phyloP scores from a whole-genome alignment of 1,139 yeast genomes.

The Pichiaceae sp. region DNA sequence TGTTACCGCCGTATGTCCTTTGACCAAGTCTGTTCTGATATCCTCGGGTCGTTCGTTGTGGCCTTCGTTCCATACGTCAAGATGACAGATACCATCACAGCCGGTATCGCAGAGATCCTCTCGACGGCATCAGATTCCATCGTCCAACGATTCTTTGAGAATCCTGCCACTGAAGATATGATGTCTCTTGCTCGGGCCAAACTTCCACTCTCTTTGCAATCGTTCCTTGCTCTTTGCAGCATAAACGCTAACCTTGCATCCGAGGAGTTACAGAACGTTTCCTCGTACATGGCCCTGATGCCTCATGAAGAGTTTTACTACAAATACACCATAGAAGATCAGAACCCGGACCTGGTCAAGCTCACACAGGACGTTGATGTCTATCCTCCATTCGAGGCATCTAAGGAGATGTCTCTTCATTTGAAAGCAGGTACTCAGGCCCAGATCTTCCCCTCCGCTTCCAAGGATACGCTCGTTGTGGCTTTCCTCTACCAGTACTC shows the following conservation, averaged over 20 bases:
- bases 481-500: constrained; percentile 67
- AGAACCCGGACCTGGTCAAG: constrained; percentile 42
- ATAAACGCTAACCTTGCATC: constrained; percentile 62
- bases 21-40: constrained; percentile 48
- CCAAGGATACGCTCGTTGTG: constrained; percentile 33
- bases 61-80: constrained; percentile 58
- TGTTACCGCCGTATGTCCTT: constrained; percentile 38
- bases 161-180: constrained; percentile 46
- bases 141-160: constrained; percentile 49
- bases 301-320: constrained; percentile 29
- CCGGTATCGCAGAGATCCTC: constrained; percentile 42
- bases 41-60: constrained; percentile 50
- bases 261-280: constrained; percentile 49
- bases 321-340: constrained; percentile 41
- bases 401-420: constrained; percentile 36
- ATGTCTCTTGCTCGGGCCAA: constrained; percentile 60
- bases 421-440: constrained; percentile 58
- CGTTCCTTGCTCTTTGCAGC: constrained; percentile 54
- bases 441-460: constrained; percentile 46
- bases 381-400: constrained; percentile 42
- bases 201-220: constrained; percentile 59
- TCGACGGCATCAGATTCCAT: constrained; percentile 47
- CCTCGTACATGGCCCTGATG: constrained; percentile 48
- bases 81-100: constrained; percentile 46
- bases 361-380: constrained; percentile 34